Evolutionary conservation across 2,329 filamentous ascomycete genomes (phyloP).

Genomic region (Nigrospora oryzae): DNA sequence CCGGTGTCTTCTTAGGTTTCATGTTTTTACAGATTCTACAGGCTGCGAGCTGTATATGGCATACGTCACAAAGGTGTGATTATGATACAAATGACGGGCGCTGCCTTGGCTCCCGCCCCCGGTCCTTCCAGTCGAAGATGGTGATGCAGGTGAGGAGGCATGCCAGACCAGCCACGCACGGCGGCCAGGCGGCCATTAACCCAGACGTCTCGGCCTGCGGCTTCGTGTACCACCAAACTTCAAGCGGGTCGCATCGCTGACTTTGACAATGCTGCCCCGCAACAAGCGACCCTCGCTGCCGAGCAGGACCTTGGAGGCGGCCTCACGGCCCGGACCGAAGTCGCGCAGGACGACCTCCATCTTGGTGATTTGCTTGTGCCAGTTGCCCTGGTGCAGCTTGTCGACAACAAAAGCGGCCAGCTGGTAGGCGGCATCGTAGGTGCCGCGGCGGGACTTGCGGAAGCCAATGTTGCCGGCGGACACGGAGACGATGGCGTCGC

Average conservation of each 20-base stretch:
- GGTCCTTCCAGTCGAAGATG: no score
- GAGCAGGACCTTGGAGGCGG: slow-evolving; percentile 80
- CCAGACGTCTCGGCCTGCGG: slow-evolving; percentile 71
- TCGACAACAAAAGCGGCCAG: slow-evolving; percentile 75
- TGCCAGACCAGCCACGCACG: no score
- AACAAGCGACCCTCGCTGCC: slow-evolving; percentile 75
- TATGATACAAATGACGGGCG: no score
- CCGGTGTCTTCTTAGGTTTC: no score
- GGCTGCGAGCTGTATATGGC: no score
- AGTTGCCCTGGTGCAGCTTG: slow-evolving; percentile 73
- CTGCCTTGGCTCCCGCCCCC: no score
- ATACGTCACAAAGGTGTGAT: no score
- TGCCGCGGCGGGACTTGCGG: slow-evolving; percentile 67
- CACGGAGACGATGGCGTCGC: slow-evolving; percentile 70
- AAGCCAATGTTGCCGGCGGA: slow-evolving; percentile 89
- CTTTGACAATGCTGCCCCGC: slow-evolving; percentile 64
- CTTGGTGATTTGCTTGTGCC: slow-evolving; percentile 64
- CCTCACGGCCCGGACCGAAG: slow-evolving; percentile 81
- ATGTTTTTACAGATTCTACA: no score
- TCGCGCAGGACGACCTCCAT: slow-evolving; percentile 78
- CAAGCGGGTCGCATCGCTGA: slow-evolving; percentile 79
- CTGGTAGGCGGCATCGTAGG: slow-evolving; percentile 90
- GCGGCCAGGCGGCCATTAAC: slow-evolving; percentile 8
- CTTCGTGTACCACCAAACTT: slow-evolving; percentile 96
- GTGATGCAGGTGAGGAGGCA: no score